Conservation (phyloP, 192 early-diverging fungal species). For the Phlyctochytrium bullatum region DNA sequence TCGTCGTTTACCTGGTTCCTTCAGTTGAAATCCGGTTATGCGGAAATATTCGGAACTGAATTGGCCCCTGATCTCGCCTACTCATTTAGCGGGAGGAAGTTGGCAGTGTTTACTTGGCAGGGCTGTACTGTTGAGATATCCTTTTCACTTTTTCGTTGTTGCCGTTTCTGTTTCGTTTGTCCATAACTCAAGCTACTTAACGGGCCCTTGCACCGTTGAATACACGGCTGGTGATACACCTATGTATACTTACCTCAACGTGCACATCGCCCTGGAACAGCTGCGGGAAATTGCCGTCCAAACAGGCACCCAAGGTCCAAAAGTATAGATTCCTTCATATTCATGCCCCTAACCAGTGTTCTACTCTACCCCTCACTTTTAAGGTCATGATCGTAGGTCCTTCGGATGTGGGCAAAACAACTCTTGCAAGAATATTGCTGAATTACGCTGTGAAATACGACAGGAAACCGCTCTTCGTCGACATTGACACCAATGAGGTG, state of each 20-base stretch:
- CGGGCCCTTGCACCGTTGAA: slow-evolving; percentile 70
- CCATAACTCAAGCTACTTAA: no score
- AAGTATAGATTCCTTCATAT: slow-evolving; percentile 3
- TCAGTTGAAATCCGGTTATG: slow-evolving; percentile 70
- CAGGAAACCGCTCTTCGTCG: slow-evolving; percentile 75
- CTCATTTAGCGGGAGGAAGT: slow-evolving; percentile 78
- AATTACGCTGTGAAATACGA: slow-evolving; percentile 81
- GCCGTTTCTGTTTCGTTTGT: slow-evolving; percentile 16
- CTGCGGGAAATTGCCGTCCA: slow-evolving; percentile 51
- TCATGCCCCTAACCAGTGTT: background rate
- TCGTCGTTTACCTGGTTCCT: background rate
- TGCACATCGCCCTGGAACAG: slow-evolving; percentile 85
- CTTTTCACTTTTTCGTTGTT: no score
- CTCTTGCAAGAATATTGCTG: slow-evolving; percentile 77
- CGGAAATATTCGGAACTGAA: slow-evolving; percentile 95
- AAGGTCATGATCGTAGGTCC: slow-evolving; percentile 85
- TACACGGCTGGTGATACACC: slow-evolving; percentile 96
- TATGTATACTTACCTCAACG: slow-evolving; percentile 85
- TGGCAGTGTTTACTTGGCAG: slow-evolving; percentile 89
- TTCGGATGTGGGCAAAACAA: slow-evolving; percentile 89
- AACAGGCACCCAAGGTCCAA: slow-evolving; percentile 36
- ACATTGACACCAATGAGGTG: slow-evolving; percentile 81
- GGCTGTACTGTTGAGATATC: slow-evolving; percentile 75
- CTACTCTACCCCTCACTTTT: background rate
- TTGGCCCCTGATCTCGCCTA: slow-evolving; percentile 77